Conservation (phyloP, 768 basidiomycete genomes). For the Pseudohyphozyma bogoriensis region DNA sequence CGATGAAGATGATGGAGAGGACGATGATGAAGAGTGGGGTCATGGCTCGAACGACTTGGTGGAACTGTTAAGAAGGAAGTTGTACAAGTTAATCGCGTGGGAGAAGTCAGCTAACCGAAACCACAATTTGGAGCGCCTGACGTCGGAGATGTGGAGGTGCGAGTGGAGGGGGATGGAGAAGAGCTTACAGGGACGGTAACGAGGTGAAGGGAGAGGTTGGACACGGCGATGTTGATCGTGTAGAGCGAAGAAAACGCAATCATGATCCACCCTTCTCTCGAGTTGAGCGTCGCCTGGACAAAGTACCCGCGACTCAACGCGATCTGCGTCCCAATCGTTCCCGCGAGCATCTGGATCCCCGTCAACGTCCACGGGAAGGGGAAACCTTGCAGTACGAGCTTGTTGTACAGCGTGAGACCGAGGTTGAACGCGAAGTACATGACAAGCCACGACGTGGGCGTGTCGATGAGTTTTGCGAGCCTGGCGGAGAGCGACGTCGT, state of each 20-base stretch:
- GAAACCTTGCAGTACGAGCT: slow-evolving; percentile 77
- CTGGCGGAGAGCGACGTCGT: background rate
- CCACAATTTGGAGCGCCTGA: too few species aligned
- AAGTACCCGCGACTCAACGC: slow-evolving; percentile 53
- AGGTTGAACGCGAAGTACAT: slow-evolving; percentile 89
- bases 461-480: background rate
- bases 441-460: slow-evolving; percentile 49
- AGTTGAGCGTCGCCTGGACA: slow-evolving; percentile 48
- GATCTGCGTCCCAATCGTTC: slow-evolving; percentile 65
- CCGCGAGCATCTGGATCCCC: slow-evolving; percentile 78
- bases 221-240: slow-evolving; percentile 86
- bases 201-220: slow-evolving; percentile 60
- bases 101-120: too few species aligned
- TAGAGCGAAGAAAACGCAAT: slow-evolving; percentile 79
- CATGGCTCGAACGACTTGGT: slow-evolving; percentile 88
- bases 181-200: slow-evolving; percentile 34
- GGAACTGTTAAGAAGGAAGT: slow-evolving; percentile 55
- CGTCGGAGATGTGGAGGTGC: too few species aligned
- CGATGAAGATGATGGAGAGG: slow-evolving; percentile 61
- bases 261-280: slow-evolving; percentile 52
- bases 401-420: slow-evolving; percentile 87
- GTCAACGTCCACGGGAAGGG: slow-evolving; percentile 95
- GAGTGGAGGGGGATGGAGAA: background rate
- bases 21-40: slow-evolving; percentile 86
- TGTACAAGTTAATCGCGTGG: background rate